Base-by-base conservation (phyloP, 768 basidiomycete genomes). In the Lactifluus volemus region DNA sequence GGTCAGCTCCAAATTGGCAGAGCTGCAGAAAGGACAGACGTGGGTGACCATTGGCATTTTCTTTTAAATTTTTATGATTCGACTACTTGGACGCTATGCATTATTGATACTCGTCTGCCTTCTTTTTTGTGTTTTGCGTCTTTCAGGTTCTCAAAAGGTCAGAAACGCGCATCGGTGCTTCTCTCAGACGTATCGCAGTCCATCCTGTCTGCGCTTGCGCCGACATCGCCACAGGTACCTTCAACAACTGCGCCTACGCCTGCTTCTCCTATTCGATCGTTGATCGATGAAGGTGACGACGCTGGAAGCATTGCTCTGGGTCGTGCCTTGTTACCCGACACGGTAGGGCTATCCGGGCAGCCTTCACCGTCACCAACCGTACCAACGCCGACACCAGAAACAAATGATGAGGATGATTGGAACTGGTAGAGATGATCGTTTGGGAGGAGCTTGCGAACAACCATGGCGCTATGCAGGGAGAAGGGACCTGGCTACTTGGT, bases 121-220 rank as follows among this genome's bases (percentile, higher is more conserved):
- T 38, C 4, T 12, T 29, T 56, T 39, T 34, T 34, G 2, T 25
- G 25, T 25, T 25, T 25, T 30, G 15, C 38, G 8, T 36, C 34
- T 6, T 52, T 32, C 62, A 89, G 87, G n/a, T 80, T 88, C 67
- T 74, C 82, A 17, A 86, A 84, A 65, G 77, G 75, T 66, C 84
- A 84, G 60, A 87, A 86, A 71, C 83, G 86, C 21, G 86, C 86
- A 0, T 86, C 86, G 0, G 65, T 80, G 1, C 76, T 89, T 34
- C 68, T 89, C 55, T 80, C 84, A 0, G 87, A 88, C 68, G 80
- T 88, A 19, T 84, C 84, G 5, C 77, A 79, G 62, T 77, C 80
- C 44, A 74, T 84, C 39, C 77, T 77, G 10, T 70, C 74, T 7
- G 72, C 73, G 6, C 61, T 73, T 14, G 60, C 65, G 29, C 66